Evolutionary conservation across 2,329 filamentous ascomycete genomes (phyloP), one percentile per base, ranked within the genome.

Genomic region (Davidsoniella eucalypti): DNA sequence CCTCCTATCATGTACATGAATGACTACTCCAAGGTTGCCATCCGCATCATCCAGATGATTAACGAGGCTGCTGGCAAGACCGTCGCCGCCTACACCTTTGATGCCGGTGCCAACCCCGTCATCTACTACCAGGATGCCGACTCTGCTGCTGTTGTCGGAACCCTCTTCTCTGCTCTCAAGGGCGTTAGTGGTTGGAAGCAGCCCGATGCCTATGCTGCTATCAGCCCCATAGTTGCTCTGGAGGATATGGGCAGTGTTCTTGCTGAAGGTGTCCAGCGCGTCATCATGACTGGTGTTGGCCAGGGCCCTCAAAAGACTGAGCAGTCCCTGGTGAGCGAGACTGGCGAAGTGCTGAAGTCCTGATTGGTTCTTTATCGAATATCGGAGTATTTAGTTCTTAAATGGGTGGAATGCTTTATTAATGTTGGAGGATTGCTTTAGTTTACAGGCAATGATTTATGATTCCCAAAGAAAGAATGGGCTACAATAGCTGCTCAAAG

Each of bases 1-100:
- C 92, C 93, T 42, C 92, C 93, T 16, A 98, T 98, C 62, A 95
- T 94, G 67, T 98, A 98, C 72, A 81, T 98, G 73, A 98, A 95
- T 67, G 92, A 98, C 63, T 81, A 90, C 14, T 90, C 83, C 17
- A 73, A 84, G 37, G 87, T 90, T 1, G 87, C 90, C 5, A 86
- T 98, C 54, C 76, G 86, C 48, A 80, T 87, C 14, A 88, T 95
- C 26, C 87, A 98, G 69, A 75, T 80, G 57, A 85, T 96, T 68
- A 98, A 98, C 62, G 72, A 73, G 49, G 73, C 75, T 21, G 86
- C 84, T 4, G 87, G 86, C 49, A 82, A 79, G 67, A 80, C 76
- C 0, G 75, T 96, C 16, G 87, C 86, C 3, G 92, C 92, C 3
- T 98, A 98, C 65, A 98, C 92, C 0, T 98, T 96, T 60, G 92